Evolutionary conservation across 2,329 filamentous ascomycete genomes (phyloP).

Genomic region (Ceratocystis diversiconidia): DNA sequence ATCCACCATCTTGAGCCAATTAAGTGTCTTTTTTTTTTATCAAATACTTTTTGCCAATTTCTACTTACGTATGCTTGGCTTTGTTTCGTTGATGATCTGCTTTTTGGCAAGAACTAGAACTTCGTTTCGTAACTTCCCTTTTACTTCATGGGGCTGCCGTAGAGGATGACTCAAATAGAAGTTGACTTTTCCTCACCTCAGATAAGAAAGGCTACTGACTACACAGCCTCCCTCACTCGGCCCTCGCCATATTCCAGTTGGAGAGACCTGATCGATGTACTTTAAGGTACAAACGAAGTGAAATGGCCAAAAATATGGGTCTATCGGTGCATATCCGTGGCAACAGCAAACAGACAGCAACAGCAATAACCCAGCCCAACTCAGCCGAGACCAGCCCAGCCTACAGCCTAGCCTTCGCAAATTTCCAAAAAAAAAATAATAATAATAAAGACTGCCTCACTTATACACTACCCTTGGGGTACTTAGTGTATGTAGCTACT

Average conservation of each 20-base stretch:
- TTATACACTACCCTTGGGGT: neutral
- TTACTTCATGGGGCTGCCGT: neutral
- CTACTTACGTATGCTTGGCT: too few species aligned
- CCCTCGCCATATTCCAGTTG: neutral
- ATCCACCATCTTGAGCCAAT: neutral
- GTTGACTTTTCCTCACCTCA: neutral
- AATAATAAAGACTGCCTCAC: neutral
- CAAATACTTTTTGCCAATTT: neutral
- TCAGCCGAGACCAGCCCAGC: neutral
- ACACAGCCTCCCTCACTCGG: neutral
- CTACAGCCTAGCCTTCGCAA: neutral
- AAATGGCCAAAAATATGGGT: neutral
- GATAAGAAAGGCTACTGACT: neutral
- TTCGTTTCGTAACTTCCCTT: neutral
- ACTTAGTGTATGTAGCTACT: neutral
- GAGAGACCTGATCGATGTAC: neutral
- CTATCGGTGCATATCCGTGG: neutral
- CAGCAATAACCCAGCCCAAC: neutral
- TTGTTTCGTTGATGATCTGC: neutral
- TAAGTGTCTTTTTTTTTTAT: neutral
- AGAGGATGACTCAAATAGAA: neutral
- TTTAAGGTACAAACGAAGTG: neutral
- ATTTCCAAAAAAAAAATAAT: neutral
- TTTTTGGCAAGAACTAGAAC: neutral
- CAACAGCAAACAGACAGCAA: neutral